These are phyloP conservation scores for Heterobasidion annosum DNA, from an alignment of 1,284 basidiomycete genomes.

Conservation along the genomic window DNA sequence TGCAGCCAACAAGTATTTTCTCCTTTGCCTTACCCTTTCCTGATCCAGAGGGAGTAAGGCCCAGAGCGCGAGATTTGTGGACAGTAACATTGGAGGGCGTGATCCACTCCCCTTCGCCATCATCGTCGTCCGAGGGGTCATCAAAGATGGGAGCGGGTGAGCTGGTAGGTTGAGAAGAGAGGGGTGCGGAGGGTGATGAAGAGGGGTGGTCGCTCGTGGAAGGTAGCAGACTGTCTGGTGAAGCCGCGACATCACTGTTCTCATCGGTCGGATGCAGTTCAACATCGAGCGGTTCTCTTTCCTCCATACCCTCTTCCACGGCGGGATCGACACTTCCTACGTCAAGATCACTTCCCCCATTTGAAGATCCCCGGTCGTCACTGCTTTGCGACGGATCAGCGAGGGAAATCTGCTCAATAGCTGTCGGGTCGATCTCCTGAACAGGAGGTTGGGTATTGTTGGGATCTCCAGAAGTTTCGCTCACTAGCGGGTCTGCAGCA, in stretches of 20 bases:
- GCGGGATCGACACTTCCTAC: conserved; percentile 1
- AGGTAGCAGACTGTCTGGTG: conserved; percentile 4
- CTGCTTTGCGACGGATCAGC: too few relatives aligned
- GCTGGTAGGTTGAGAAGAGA: conserved; percentile 3
- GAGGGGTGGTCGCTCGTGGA: conserved; percentile 5
- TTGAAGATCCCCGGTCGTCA: neutral
- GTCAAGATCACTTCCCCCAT: neutral
- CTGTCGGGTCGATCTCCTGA: too few relatives aligned
- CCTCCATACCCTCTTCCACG: conserved; percentile 11
- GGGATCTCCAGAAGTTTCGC: neutral
- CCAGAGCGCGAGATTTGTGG: conserved; percentile 86
- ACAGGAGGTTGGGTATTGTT: too few relatives aligned
- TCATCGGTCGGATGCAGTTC: conserved; percentile 33
- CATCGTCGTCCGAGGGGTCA: conserved; percentile 69
- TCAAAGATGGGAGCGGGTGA: conserved; percentile 41
- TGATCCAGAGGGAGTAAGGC: conserved; percentile 51
- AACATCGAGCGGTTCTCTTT: conserved; percentile 35
- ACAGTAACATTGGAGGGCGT: conserved; percentile 83
- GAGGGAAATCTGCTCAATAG: neutral
- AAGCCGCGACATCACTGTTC: conserved; percentile 6
- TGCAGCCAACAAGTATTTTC: conserved; percentile 67
- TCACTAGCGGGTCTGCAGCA: neutral
- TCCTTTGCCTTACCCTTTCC: conserved; percentile 32
- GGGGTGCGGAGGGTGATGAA: conserved; percentile 7
- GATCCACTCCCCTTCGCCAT: conserved; percentile 95